phyloP scores from a whole-genome alignment of 78 protist species.

The Dictyostelium purpureum region DNA sequence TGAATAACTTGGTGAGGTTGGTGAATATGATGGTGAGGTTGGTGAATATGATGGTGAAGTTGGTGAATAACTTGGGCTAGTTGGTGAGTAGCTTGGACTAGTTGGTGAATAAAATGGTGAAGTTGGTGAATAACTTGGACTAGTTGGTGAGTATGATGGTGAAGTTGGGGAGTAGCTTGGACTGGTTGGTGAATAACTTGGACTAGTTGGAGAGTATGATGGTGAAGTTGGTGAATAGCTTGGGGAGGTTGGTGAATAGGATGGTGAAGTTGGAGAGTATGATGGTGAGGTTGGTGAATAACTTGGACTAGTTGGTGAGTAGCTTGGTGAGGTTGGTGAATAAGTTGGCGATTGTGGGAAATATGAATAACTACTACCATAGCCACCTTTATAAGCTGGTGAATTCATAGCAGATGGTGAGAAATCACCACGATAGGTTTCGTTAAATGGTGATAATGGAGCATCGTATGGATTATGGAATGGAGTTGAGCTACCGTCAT shows the following conservation, averaged over 20 bases:
- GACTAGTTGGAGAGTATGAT: slow-evolving; percentile 85
- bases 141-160: slow-evolving; percentile 80
- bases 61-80: slow-evolving; percentile 89
- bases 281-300: slow-evolving; percentile 82
- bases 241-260: slow-evolving; percentile 88
- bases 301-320: slow-evolving; percentile 77
- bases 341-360: slow-evolving; percentile 89
- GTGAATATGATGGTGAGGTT: slow-evolving; percentile 89
- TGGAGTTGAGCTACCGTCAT: slow-evolving; percentile 89
- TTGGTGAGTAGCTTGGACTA: slow-evolving; percentile 81
- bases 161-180: slow-evolving; percentile 87
- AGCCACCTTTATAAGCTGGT: slow-evolving; percentile 81
- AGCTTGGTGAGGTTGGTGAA: slow-evolving; percentile 88
- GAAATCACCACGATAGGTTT: slow-evolving; percentile 82
- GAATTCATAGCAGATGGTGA: slow-evolving; percentile 83
- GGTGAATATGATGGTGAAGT: slow-evolving; percentile 93
- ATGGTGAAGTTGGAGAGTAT: slow-evolving; percentile 85
- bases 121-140: slow-evolving; percentile 79
- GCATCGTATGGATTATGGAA: slow-evolving; percentile 69
- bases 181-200: slow-evolving; percentile 91
- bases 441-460: slow-evolving; percentile 75
- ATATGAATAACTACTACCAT: slow-evolving; percentile 54
- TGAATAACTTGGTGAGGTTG: slow-evolving; percentile 83
- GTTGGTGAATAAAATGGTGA: slow-evolving; percentile 87
- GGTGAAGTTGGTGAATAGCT: slow-evolving; percentile 89